Percentiles rank a stretch among this genome's conserved stretches.
Conservation (phyloP, 23 red algal species). For the Gracilaria vermiculophylla region DNA sequence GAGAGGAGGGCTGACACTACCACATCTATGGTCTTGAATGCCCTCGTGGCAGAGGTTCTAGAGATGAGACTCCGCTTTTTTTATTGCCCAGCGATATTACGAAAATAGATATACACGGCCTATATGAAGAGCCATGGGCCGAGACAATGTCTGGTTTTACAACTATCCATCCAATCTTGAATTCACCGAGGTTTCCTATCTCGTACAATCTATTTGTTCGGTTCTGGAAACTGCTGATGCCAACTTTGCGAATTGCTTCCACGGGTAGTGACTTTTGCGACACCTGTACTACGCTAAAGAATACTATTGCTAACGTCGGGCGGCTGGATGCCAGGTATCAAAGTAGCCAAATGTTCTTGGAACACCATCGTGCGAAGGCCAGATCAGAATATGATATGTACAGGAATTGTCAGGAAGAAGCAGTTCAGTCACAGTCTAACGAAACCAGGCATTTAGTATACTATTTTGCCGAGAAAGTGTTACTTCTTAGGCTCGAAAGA, state of each 20-base stretch:
- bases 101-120: too few species aligned
- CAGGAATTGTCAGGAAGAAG: not conserved
- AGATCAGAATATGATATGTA: not conserved
- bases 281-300: not conserved
- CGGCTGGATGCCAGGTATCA: not conserved
- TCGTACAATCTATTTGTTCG: not conserved
- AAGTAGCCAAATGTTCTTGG: not conserved
- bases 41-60: too few species aligned
- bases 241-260: not conserved
- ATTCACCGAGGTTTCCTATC: too few species aligned
- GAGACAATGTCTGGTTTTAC: too few species aligned
- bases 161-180: too few species aligned
- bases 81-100: too few species aligned
- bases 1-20: too few species aligned
- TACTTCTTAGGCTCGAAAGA: not conserved
- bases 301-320: not conserved
- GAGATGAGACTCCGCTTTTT: too few species aligned
- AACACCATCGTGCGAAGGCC: not conserved
- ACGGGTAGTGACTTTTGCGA: conserved; percentile 13
- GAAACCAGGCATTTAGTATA: not conserved
- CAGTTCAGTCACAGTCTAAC: too few species aligned
- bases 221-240: too few species aligned
- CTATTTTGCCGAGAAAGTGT: conserved; percentile 11
- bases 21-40: too few species aligned
- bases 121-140: too few species aligned